Evolutionary conservation across 1,284 basidiomycete genomes (phyloP).

Genomic region (Pyrrhoderma noxium): DNA sequence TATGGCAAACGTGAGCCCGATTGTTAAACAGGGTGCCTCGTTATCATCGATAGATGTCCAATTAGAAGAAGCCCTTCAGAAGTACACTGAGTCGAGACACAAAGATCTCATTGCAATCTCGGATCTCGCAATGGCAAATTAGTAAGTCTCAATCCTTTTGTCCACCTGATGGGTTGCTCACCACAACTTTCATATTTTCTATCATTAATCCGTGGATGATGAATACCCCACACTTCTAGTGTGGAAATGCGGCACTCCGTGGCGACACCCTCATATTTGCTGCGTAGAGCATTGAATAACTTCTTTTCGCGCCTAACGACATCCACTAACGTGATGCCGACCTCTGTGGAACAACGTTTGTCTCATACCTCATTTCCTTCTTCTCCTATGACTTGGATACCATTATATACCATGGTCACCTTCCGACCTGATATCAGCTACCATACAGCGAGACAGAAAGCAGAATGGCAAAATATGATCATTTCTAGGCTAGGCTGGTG

Average conservation of each 20-base stretch:
- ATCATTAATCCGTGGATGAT: too few species aligned
- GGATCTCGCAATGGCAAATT: slow-evolving; percentile 91
- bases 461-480: slow-evolving; percentile 49
- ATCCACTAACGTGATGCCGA: background rate
- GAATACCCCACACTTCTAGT: slow-evolving; percentile 34
- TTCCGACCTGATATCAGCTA: slow-evolving; percentile 94
- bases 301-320: slow-evolving; percentile 41
- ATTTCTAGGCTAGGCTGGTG: slow-evolving; percentile 37
- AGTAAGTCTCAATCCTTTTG: slow-evolving; percentile 51
- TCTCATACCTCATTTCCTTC: slow-evolving; percentile 46
- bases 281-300: slow-evolving; percentile 79
- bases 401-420: slow-evolving; percentile 95
- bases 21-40: slow-evolving; percentile 25
- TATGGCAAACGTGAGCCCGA: slow-evolving; percentile 53
- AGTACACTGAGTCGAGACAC: slow-evolving; percentile 77
- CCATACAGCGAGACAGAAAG: slow-evolving; percentile 59
- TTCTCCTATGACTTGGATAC: slow-evolving; percentile 74
- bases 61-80: slow-evolving; percentile 60
- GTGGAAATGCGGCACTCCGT: slow-evolving; percentile 94
- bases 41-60: slow-evolving; percentile 39
- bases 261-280: slow-evolving; percentile 72
- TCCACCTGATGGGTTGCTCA: too few species aligned
- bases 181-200: too few species aligned
- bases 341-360: slow-evolving; percentile 14
- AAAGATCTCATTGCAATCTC: slow-evolving; percentile 87